Base-by-base conservation (phyloP, 2,329 filamentous ascomycete species). In the Xylariales sp. region DNA sequence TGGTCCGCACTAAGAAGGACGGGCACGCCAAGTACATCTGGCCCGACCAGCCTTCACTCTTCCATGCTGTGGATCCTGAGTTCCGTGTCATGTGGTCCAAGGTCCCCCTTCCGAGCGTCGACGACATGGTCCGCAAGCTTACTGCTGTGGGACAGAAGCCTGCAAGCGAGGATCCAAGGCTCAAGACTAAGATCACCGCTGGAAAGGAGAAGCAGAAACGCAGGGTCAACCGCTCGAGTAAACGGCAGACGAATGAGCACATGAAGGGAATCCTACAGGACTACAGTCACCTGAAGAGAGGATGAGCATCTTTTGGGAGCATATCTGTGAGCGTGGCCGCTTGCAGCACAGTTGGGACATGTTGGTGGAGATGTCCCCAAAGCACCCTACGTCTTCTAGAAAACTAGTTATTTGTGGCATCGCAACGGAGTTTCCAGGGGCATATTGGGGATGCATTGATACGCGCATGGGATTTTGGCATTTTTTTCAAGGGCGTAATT, bases 1-100 rank as follows among this genome's bases (percentile, higher is more conserved):
- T 96, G 5, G 85, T 88, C 16, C 80, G 90, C 44, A 90, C 90
- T 40, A 94, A 93, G 66, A 97, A 97, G 68, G 91, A 97, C 59
- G 84, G 86, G 55, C 78, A 86, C 50, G 83, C 91, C 2, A 81
- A 83, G 52, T 87, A 85, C 67, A 82, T 98, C 37, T 97, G 90
- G 88, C 75, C 83, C 37, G 88, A 98, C 60, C 88, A 95, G 52
- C 78, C 88, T 12, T 83, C 80, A 11, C 74, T 95, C 37, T 77
- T 81, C 52, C 76, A 89, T 56, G 60, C 68, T 24, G 82, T 97
- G 50, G 89, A 96, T 55, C 66, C 76, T 7, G 88, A 95, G 59
- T 96, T 97, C 60, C 76, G 83, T 59, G 68, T 70, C 42, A 85
- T 91, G 65, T 98, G 90, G 89, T 75, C 83, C 46, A 84, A 84